These are phyloP conservation scores for Lachnellula willkommii DNA, from an alignment of 2,329 filamentous ascomycete species.

Conservation along the genomic window DNA sequence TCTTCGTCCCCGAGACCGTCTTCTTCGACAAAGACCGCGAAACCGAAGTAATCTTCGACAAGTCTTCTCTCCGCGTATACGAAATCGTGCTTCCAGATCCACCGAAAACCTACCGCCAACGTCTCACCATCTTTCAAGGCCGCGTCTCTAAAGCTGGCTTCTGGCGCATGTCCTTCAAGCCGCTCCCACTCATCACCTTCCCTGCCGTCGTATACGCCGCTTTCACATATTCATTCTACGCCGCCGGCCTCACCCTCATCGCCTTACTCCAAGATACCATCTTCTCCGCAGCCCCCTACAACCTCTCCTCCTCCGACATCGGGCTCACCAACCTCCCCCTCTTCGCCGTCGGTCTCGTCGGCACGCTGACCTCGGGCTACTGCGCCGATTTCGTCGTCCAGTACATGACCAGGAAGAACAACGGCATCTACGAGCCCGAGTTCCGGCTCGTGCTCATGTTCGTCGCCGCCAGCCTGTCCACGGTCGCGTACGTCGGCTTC, in stretches of 20 bases:
- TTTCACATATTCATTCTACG: conserved; percentile 23
- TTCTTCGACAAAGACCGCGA: conserved; percentile 22
- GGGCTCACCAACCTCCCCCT: conserved; percentile 21
- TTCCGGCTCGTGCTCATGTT: conserved; percentile 41
- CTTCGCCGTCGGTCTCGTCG: conserved; percentile 28
- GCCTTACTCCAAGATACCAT: conserved; percentile 21
- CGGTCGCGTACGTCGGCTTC: conserved; percentile 38
- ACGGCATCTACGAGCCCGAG: conserved; percentile 49
- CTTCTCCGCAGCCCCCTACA: conserved; percentile 21
- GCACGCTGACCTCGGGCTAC: conserved; percentile 32
- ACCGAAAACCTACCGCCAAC: conserved; percentile 33
- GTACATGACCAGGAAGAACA: conserved; percentile 44
- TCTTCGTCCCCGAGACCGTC: conserved; percentile 41
- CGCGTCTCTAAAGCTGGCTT: conserved; percentile 35
- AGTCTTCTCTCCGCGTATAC: conserved; percentile 22
- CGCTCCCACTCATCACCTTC: conserved; percentile 46
- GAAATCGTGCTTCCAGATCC: conserved; percentile 23
- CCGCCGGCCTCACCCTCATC: conserved; percentile 22
- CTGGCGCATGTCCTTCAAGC: conserved; percentile 36
- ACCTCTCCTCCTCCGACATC: conserved; percentile 17
- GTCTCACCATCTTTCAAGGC: conserved; percentile 36
- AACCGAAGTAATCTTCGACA: conserved; percentile 22
- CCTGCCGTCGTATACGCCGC: conserved; percentile 37
- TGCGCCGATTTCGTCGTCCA: conserved; percentile 36
- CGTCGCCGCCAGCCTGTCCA: conserved; percentile 28